Conservation (phyloP, 371 early-diverging fungal genomes). For the Lichtheimia hyalospora region DNA sequence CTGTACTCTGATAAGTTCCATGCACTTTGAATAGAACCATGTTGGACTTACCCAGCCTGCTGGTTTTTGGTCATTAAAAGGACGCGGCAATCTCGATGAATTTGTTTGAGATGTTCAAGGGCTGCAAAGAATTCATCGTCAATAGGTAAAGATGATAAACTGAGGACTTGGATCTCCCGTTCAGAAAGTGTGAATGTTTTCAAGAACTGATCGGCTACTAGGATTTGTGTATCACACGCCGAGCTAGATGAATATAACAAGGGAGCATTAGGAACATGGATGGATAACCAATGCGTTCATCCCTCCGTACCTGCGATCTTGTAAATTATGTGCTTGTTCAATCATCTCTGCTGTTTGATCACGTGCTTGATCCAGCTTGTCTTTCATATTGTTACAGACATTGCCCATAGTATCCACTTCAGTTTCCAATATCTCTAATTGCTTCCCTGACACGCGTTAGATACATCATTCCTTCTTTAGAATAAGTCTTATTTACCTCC, state of each 20-base stretch:
- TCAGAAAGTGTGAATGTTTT: constrained; percentile 71
- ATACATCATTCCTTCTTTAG: not conserved
- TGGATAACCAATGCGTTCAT: not conserved
- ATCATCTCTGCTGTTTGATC: constrained; percentile 62
- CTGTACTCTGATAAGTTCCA: constrained; percentile 41
- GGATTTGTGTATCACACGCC: constrained; percentile 51
- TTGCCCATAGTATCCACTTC: constrained; percentile 60
- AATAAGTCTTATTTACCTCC: constrained; percentile 39
- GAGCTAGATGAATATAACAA: constrained; percentile 41
- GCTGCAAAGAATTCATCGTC: constrained; percentile 72
- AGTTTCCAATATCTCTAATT: constrained; percentile 54
- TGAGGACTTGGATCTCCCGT: constrained; percentile 57
- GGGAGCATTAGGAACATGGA: not conserved
- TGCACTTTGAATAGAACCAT: too few species aligned
- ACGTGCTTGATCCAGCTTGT: constrained; percentile 50
- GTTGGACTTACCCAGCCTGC: constrained; percentile 77
- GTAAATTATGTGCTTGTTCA: constrained; percentile 65
- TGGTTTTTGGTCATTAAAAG: constrained; percentile 75
- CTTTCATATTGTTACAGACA: constrained; percentile 65
- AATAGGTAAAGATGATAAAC: constrained; percentile 52
- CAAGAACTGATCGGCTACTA: constrained; percentile 61
- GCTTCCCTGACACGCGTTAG: constrained; percentile 35
- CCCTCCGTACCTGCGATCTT: constrained; percentile 53
- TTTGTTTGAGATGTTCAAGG: constrained; percentile 68
- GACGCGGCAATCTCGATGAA: constrained; percentile 76